Evolutionary conservation across 495 filamentous ascomycete species (phyloP), one percentile per base, ranked within the genome.

Genomic region (Penicillium psychrofluorescens): DNA sequence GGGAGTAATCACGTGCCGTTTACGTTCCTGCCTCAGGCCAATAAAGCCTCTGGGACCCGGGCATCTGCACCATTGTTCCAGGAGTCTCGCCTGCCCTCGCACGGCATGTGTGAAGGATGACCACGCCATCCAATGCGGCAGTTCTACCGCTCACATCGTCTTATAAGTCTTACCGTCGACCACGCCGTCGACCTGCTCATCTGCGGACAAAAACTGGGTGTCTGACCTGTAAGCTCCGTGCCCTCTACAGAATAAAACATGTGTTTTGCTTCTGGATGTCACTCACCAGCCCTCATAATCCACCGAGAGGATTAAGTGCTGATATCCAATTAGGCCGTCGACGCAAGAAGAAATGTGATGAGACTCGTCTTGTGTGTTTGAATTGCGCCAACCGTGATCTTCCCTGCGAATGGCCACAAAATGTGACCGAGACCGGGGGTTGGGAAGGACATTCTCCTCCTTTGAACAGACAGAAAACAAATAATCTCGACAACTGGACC

Each of bases 331-430:
- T 35, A 59, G 53, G 56, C 33, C 50, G 56, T 6, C 51, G 31
- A 16, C 39, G 53, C 22, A 59, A 54, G 36, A 59, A 59, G 36
- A 59, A 59, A 36, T 59, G 56, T 13, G 56, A 59, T 11, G 53
- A 59, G 36, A 41, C 42, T 8, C 43, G 6, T 6, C 6, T 12
- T 2, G 45, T 31, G 27, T 59, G 56, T 12, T 10, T 43, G 11
- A 59, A 56, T 16, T 59, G 56, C 16, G 22, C 38, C 8, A 50
- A 39, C 28, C 43, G 35, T 15, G 41, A 32, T 6, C 36, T 51
- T 4, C 11, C 36, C 7, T 56, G 53, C 36, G 35, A 46, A 29
- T 56, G 49, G 55, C 36, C 22, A 22, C 22, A 3, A 3, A 4
- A 6, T 22, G 22, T 22, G 22, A 22, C 22, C 22, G 22, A 22